Evolutionary conservation across 2,329 filamentous ascomycete genomes (phyloP), one percentile per base, ranked within the genome.

Genomic region (Penicillium sumatraense): DNA sequence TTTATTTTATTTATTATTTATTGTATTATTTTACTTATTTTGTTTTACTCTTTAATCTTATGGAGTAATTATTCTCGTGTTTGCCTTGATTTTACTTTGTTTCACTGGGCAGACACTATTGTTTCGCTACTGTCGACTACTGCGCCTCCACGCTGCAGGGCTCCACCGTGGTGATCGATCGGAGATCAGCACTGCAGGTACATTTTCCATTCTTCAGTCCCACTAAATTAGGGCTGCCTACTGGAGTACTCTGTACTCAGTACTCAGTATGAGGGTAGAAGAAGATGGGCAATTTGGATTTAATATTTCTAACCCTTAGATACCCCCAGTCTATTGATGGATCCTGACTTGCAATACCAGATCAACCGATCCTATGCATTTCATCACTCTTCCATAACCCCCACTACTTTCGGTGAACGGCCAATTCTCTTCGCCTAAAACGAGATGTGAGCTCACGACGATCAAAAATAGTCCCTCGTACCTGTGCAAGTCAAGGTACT

Each of bases 361-460:
- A n/a, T n/a, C n/a, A n/a, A n/a, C n/a, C 23, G 11, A 44, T 9
- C 18, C 13, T 52, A 46, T 49, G 2, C 11, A 20, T n/a, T 31
- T 18, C 21, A 18, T 9, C 14, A 6, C 11, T 23, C 7, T 5
- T n/a, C 2, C 24, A 20, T 5, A n/a, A n/a, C n/a, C 14, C 14
- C 21, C 23, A 26, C 23, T 46, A 31, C 8, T 57, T 59, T 24
- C 48, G 33, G 58, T 69, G 68, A 31, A 66, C 66, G 18, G 64
- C 63, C 52, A 73, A 56, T 45, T 72, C 58, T 53, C 67, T 66
- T 33, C 68, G 68, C 72, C 72, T 74, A 45, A 16, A 38, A 42
- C 3, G 10, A 5, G 38, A 18, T 48, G 33, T 53, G 49, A 18
- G 54, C 64, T 54, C 59, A 49, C 50, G 24, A 41, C 44, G n/a